Base-by-base conservation (phyloP, 768 basidiomycete species). In the Clitopilus hobsonii region DNA sequence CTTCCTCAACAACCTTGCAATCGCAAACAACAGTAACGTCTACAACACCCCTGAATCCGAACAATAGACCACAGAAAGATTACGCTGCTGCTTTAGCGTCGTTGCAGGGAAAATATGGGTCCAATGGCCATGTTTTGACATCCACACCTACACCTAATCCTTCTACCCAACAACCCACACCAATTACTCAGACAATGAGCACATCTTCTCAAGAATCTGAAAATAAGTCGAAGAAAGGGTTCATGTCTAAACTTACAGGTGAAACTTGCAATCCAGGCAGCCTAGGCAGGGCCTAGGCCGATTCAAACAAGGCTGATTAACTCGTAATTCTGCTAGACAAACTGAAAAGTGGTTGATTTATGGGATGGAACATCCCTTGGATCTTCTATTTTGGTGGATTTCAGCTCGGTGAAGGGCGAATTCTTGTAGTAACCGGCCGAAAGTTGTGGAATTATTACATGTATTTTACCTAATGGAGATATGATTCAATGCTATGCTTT, bases 31-130 rank as follows among this genome's bases (percentile, higher is more conserved):
- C 62, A 52, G 49, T 47, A 5, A 38, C 55, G 5, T 63, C 62
- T 4, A 60, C 56, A 1, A 52, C 58, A 1, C 58, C 60, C 16
- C 60, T 63, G 30, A 58, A 22, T 32, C 38, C 29, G 6, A 26
- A 48, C 24, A 38, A 45, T 38, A 45, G 32, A n/a, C 54, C 53
- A 6, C 52, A 51, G 49, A 74, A 74, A 51, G 71, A 75, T 54
- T 76, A 66, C 53, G 65, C 67, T 10, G 72, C 69, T 2, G 74
- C 74, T 1, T 58, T 76, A 1, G 69, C 65, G 6, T 58, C 65
- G 1, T 59, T 74, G 14, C 73, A 73, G 55, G 70, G 67, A 0
- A 65, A 70, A 52, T 75, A 74, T 38, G 74, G 74, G 7, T 20
- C n/a, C 41, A 18, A 18, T 45, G 41, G 41, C 18, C 41, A 45